Evolutionary conservation across 768 basidiomycete species (phyloP).

Genomic region (Suillus brevipes): DNA sequence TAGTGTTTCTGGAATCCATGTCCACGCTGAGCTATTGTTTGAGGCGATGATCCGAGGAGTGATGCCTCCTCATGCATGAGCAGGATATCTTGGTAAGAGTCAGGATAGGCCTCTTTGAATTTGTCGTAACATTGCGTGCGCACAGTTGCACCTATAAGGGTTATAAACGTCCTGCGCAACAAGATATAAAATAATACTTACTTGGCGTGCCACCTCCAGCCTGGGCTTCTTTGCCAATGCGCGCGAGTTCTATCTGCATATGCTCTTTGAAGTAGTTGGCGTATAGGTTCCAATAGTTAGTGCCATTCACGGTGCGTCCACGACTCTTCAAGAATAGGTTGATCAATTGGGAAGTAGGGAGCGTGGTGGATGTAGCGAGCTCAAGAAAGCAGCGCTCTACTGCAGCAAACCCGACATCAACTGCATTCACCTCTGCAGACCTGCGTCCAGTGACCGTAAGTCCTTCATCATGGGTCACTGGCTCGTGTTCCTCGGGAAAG

Average conservation of each 20-base stretch:
- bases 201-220: neutral
- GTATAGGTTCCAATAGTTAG: conserved; percentile 8
- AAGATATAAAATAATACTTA: neutral
- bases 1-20: neutral
- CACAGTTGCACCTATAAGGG: neutral
- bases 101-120: neutral
- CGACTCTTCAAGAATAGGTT: conserved; percentile 12
- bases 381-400: neutral
- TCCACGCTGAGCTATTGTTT: conserved; percentile 2
- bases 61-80: neutral
- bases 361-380: neutral
- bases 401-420: neutral
- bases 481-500: neutral
- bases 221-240: neutral
- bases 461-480: neutral
- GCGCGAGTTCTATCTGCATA: conserved; percentile 7
- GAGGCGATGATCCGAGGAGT: neutral
- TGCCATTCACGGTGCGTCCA: neutral
- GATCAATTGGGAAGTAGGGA: conserved; percentile 5
- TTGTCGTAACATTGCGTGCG: neutral
- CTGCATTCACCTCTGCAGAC: too few relatives aligned
- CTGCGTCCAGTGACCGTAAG: neutral
- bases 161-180: neutral
- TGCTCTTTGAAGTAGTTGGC: neutral
- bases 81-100: neutral